Evolutionary conservation across 2,329 filamentous ascomycete species (phyloP), one percentile per base, ranked within the genome.

Genomic region (Lanzia echinophila): DNA sequence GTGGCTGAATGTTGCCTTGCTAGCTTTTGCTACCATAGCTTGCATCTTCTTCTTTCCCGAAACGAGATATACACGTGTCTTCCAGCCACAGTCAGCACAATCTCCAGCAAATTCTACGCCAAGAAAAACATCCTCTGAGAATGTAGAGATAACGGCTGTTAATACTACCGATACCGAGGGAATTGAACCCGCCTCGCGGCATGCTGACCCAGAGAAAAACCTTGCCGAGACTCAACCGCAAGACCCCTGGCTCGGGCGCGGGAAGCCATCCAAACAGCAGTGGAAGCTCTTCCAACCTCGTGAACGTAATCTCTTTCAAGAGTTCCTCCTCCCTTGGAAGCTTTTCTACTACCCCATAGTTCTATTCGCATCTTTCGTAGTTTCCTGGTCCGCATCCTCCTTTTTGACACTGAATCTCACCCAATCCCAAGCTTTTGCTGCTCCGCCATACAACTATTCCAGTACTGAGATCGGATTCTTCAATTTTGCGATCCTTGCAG

Each of bases 301-400:
- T 59, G 68, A 73, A 2, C 70, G 78, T 59, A 73, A 70, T 20
- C 70, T 84, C 28, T 41, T 78, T 2, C 65, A 74, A 31, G 79
- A 82, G 59, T 71, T 86, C 20, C 82, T 76, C 75, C 73, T 80
- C 7, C 83, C 82, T 0, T 83, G 79, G 75, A 82, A 83, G 60
- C 70, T 86, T 1, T 78, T 83, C 63, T 60, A 73, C 0, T 86
- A 81, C 65, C 82, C 83, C 0, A 84, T 86, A 54, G 77, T 85
- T 41, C 75, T 84, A 58, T 81, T 82, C 54, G 73, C 82, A 1
- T 74, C 79, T 15, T 84, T 86, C 60, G 75, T 82, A 24, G 79
- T 83, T 6, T 79, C 76, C 22, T 85, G 79, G 79, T 74, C 73
- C 8, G 79, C 79, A 52, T 78, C 73, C 41, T 75, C 70, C 20